A percentile compares a stretch with the other conserved stretches of the same genome.
Evolutionary conservation across 2,329 filamentous ascomycete genomes (phyloP).

Genomic region (Nectriaceae sp.): DNA sequence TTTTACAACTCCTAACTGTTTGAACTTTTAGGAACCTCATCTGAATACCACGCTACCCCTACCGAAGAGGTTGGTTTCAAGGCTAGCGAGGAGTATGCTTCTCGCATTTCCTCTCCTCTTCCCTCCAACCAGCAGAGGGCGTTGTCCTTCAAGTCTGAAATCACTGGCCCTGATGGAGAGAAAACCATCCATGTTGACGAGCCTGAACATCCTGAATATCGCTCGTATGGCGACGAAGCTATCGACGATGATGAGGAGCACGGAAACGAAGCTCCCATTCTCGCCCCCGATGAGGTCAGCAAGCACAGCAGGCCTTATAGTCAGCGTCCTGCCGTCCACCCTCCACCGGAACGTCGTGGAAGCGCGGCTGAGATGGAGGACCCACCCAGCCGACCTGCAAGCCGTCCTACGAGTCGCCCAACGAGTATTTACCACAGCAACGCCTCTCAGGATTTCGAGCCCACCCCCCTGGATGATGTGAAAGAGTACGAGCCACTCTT

Average conservation of each 20-base stretch:
- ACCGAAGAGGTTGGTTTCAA: conserved; percentile 90
- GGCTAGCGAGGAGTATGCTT: conserved; percentile 81
- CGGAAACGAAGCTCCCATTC: conserved; percentile 73
- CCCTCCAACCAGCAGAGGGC: conserved; percentile 38
- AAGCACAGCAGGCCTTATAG: conserved; percentile 70
- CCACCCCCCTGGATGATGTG: conserved; percentile 80
- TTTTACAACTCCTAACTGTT: conserved; percentile 1
- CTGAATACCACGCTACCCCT: conserved; percentile 70
- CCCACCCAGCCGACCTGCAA: conserved; percentile 64
- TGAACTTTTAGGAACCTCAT: conserved; percentile 58
- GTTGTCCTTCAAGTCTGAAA: conserved; percentile 31
- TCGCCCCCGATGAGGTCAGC: conserved; percentile 84
- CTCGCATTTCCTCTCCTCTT: conserved; percentile 71
- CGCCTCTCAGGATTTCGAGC: conserved; percentile 53
- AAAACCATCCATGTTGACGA: conserved; percentile 77
- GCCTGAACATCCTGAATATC: conserved; percentile 38
- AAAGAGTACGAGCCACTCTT: conserved; percentile 96
- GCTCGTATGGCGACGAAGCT: conserved; percentile 41
- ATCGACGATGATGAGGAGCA: conserved; percentile 60
- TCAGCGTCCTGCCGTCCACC: conserved; percentile 81
- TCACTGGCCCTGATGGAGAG: conserved; percentile 47
- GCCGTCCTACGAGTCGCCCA: conserved; percentile 62
- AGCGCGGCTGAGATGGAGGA: conserved; percentile 59
- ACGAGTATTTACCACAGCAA: conserved; percentile 61
- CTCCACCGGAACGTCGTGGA: conserved; percentile 63